Evolutionary conservation across 805 yeast species (phyloP).

Genomic region (Barnettozyma wickerhamii): DNA sequence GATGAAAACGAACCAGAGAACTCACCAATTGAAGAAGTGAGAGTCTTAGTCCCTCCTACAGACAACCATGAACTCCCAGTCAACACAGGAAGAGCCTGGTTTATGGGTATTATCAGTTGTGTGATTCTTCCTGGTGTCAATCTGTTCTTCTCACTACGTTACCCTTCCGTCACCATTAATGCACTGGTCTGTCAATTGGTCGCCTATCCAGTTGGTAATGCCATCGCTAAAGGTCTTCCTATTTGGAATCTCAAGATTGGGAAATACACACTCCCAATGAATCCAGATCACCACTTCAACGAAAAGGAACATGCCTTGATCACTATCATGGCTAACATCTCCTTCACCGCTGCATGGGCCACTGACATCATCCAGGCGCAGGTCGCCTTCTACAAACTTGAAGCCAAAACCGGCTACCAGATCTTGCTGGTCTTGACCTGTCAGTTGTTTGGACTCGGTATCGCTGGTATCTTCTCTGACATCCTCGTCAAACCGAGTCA

Average conservation of each 20-base stretch:
- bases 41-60: background rate
- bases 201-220: constrained; percentile 40
- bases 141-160: constrained; percentile 52
- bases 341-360: constrained; percentile 36
- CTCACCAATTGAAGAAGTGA: background rate
- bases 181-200: constrained; percentile 44
- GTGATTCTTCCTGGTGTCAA: constrained; percentile 35
- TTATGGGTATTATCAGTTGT: background rate
- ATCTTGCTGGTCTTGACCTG: constrained; percentile 48
- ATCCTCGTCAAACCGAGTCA: constrained; percentile 47
- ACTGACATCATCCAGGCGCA: constrained; percentile 18
- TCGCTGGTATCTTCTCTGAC: constrained; percentile 61
- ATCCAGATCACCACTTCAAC: constrained; percentile 60
- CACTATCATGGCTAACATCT: constrained; percentile 31
- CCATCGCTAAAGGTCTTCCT: constrained; percentile 40
- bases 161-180: constrained; percentile 42
- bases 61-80: constrained; percentile 1
- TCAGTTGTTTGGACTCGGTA: constrained; percentile 61
- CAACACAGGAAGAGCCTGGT: constrained; percentile 1
- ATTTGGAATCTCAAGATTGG: background rate
- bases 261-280: constrained; percentile 42
- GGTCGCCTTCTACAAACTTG: constrained; percentile 27
- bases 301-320: constrained; percentile 63
- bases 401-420: constrained; percentile 45
- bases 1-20: background rate